Percentiles rank a stretch among this genome's conserved stretches.
These are phyloP conservation scores for Volvox reticuliferus DNA, from an alignment of 139 green algal species.

Conservation along the genomic window DNA sequence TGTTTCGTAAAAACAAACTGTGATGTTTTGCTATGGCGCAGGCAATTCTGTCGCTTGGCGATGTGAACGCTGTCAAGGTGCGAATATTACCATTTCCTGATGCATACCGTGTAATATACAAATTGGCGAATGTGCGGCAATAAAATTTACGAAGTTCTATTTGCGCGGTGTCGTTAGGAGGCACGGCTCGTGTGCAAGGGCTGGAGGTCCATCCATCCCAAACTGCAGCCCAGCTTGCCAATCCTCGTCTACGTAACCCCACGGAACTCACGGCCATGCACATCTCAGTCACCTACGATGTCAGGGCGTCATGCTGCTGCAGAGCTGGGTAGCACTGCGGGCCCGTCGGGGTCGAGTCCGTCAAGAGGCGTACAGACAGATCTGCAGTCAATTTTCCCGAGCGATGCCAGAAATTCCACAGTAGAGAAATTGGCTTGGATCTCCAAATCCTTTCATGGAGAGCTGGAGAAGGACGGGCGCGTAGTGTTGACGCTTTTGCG, in stretches of 20 bases:
- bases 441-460: not conserved
- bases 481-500: constrained; percentile 7
- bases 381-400: not conserved
- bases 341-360: no score
- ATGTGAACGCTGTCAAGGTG: not conserved
- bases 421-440: not conserved
- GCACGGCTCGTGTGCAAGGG: constrained; percentile 22
- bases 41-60: not conserved
- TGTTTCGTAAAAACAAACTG: not conserved
- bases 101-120: no score
- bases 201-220: not conserved
- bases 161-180: not conserved
- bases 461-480: not conserved
- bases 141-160: no score
- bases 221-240: not conserved
- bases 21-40: not conserved
- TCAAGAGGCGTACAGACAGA: no score
- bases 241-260: not conserved
- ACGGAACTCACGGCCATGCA: not conserved
- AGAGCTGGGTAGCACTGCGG: no score
- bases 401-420: not conserved
- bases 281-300: no score
- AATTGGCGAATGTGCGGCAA: no score
- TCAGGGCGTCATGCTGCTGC: no score
- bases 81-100: not conserved